Percentiles rank a stretch among this genome's conserved stretches.
These are phyloP conservation scores for Corynascus novoguineensis DNA, from an alignment of 495 filamentous ascomycete genomes.

Conservation along the genomic window DNA sequence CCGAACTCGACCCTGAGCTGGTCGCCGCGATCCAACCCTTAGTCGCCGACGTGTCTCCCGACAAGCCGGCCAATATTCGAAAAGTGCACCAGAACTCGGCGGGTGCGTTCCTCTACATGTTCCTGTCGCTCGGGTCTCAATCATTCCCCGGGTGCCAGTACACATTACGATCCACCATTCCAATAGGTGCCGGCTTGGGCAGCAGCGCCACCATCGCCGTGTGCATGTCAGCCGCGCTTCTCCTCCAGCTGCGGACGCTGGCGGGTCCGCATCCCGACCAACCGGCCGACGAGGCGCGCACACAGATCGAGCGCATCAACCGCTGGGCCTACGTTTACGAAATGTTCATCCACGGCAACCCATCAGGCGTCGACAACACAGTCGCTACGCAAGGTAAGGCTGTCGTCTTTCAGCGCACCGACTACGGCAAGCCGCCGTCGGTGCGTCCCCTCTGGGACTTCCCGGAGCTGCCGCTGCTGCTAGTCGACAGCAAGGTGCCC, in stretches of 20 bases:
- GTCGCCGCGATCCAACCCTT: constrained; percentile 71
- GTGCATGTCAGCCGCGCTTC: constrained; percentile 78
- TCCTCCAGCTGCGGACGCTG: constrained; percentile 81
- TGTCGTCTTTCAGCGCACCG: constrained; percentile 76
- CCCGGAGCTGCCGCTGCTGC: constrained; percentile 79
- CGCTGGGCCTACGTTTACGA: constrained; percentile 96
- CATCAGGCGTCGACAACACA: constrained; percentile 97
- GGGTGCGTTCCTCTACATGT: constrained; percentile 84
- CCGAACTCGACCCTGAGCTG: constrained; percentile 74
- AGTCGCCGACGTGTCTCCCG: constrained; percentile 60
- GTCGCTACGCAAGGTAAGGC: constrained; percentile 88
- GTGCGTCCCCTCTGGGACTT: constrained; percentile 79
- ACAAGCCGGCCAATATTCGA: constrained; percentile 56
- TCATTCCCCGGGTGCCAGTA: constrained; percentile 77
- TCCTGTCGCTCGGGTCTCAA: constrained; percentile 75
- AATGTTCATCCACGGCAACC: constrained; percentile 94
- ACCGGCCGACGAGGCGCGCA: constrained; percentile 67
- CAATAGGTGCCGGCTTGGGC: constrained; percentile 85
- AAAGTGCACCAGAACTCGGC: constrained; percentile 79
- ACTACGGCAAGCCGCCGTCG: constrained; percentile 68
- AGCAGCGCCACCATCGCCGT: constrained; percentile 90
- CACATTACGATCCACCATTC: constrained; percentile 88
- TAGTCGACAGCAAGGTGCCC: constrained; percentile 79
- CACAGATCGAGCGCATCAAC: constrained; percentile 91
- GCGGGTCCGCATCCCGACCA: constrained; percentile 87